Conservation (phyloP, 1,139 yeast species). For the Torulaspora pretoriensis region DNA sequence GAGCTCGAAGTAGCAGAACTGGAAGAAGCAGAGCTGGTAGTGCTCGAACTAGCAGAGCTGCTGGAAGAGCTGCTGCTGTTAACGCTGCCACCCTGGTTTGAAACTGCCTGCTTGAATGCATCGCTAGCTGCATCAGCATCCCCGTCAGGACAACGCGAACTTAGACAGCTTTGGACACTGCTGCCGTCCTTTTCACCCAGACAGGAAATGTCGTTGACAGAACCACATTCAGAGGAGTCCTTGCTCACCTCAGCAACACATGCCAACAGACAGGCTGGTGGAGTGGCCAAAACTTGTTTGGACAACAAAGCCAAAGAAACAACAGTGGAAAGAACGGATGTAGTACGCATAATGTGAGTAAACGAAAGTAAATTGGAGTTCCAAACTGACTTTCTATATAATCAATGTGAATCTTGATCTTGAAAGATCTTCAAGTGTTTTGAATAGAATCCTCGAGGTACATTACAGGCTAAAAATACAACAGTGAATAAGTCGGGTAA, state of each 20-base stretch:
- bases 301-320: conserved; percentile 50
- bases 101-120: conserved; percentile 55
- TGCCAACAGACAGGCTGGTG: conserved; percentile 87
- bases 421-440: not conserved
- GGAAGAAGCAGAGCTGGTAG: conserved; percentile 29
- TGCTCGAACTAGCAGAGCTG: conserved; percentile 34
- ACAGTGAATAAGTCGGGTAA: conserved; percentile 1
- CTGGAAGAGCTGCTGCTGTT: conserved; percentile 38
- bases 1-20: conserved; percentile 35
- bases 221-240: conserved; percentile 49
- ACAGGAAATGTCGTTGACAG: conserved; percentile 56
- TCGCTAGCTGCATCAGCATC: conserved; percentile 52
- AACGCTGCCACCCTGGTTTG: conserved; percentile 40
- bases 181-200: conserved; percentile 53
- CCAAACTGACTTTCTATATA: not conserved
- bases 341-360: conserved; percentile 33
- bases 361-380: conserved; percentile 5
- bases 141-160: conserved; percentile 60
- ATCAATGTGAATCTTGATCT: not conserved
- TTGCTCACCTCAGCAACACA: conserved; percentile 72
- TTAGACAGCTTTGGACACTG: conserved; percentile 56
- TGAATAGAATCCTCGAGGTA: conserved; percentile 4
- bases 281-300: conserved; percentile 57
- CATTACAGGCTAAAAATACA: conserved; percentile 1
- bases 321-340: conserved; percentile 43